Conservation (phyloP, 2,329 filamentous ascomycete genomes). For the Epichloe aotearoae region DNA sequence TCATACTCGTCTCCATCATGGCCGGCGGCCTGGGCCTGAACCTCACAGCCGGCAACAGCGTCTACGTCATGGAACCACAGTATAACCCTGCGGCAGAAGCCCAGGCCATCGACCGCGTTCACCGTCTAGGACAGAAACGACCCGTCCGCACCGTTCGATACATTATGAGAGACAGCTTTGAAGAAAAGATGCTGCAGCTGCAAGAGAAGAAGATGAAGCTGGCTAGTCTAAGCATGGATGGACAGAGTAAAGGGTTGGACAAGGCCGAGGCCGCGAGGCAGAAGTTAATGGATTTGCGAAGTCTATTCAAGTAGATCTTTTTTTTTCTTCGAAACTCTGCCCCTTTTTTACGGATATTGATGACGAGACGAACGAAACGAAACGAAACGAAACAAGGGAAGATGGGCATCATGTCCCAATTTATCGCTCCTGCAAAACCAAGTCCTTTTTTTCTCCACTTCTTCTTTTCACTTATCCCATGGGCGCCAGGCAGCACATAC, state of each 20-base stretch:
- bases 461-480: not conserved
- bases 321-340: conserved; percentile 6
- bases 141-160: conserved; percentile 77
- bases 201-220: conserved; percentile 89
- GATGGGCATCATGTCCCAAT: not conserved
- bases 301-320: conserved; percentile 36
- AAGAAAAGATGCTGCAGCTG: conserved; percentile 82
- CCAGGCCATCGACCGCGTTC: conserved; percentile 87
- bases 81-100: conserved; percentile 94
- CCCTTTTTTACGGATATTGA: not conserved
- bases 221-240: conserved; percentile 74
- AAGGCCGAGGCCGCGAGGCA: conserved; percentile 44
- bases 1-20: conserved; percentile 85
- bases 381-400: not conserved
- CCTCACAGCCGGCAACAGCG: conserved; percentile 69
- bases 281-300: conserved; percentile 44
- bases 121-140: conserved; percentile 81
- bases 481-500: too few relatives aligned
- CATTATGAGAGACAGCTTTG: conserved; percentile 82
- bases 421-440: not conserved
- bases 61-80: conserved; percentile 97
- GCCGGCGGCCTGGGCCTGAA: conserved; percentile 89
- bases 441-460: not conserved
- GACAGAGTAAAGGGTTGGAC: conserved; percentile 39
- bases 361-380: not conserved